Evolutionary conservation across 305 asterid genomes (phyloP).

Genomic region (Fraxinus platypoda): DNA sequence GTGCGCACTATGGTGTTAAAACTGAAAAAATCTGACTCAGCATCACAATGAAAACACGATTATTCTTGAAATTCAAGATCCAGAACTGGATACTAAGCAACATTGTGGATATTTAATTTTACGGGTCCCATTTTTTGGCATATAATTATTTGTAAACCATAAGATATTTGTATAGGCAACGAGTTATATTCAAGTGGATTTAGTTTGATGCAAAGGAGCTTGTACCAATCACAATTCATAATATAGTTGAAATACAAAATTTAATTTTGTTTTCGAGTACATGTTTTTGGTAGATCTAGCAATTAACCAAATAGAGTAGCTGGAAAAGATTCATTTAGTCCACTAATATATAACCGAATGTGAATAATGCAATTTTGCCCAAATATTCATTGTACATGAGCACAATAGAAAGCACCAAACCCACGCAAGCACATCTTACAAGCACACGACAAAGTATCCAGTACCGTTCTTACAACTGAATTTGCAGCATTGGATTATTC

Average conservation of each 20-base stretch:
- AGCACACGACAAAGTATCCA: neutral
- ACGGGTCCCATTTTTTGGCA: conserved; percentile 31
- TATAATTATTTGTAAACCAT: conserved; percentile 36
- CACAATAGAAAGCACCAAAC: conserved; percentile 12
- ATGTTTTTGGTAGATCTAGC: neutral
- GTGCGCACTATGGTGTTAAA: conserved; percentile 5
- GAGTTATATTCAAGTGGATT: neutral
- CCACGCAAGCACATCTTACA: conserved; percentile 10
- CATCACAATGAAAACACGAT: neutral
- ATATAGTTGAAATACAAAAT: conserved; percentile 23
- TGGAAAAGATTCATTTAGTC: neutral
- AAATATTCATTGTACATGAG: conserved; percentile 13
- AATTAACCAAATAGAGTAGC: neutral
- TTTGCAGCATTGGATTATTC: conserved; percentile 8
- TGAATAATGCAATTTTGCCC: neutral
- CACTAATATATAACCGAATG: neutral
- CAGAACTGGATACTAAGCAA: conserved; percentile 4
- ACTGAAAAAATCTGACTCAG: neutral
- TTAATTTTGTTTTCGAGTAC: neutral
- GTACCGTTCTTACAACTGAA: neutral
- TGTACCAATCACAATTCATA: conserved; percentile 19
- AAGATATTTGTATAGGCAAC: conserved; percentile 28
- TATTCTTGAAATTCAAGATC: neutral
- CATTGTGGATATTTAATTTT: conserved; percentile 29
- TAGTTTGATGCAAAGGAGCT: conserved; percentile 2